Evolutionary conservation across 2,329 filamentous ascomycete species (phyloP).

Genomic region (Pseudocercospora crystallina): DNA sequence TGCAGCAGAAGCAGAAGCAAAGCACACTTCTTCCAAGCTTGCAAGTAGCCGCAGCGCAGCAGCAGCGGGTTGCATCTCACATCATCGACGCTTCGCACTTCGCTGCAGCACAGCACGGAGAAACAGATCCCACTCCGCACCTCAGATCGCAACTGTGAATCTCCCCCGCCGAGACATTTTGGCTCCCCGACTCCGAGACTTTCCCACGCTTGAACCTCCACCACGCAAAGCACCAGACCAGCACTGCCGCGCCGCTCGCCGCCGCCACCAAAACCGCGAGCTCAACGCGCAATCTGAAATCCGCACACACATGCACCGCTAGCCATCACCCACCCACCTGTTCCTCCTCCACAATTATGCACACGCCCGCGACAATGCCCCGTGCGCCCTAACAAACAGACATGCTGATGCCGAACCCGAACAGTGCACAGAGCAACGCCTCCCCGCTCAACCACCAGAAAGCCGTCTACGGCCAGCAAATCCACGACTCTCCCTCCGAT

Average conservation of each 20-base stretch:
- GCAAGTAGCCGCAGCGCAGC: too few relatives aligned
- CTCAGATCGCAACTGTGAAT: too few relatives aligned
- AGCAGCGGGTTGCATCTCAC: slow-evolving; percentile 8
- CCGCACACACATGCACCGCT: slow-evolving; percentile 1
- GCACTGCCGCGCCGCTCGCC: neutral
- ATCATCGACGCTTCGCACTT: slow-evolving; percentile 11
- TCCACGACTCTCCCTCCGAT: slow-evolving; percentile 69
- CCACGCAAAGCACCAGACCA: too few relatives aligned
- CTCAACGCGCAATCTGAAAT: neutral
- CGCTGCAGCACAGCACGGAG: neutral
- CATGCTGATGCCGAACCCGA: slow-evolving; percentile 27
- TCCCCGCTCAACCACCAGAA: slow-evolving; percentile 35
- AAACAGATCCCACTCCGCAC: too few relatives aligned
- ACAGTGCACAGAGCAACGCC: slow-evolving; percentile 26
- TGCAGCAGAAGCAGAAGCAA: too few relatives aligned
- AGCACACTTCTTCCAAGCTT: too few relatives aligned
- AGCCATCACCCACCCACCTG: neutral
- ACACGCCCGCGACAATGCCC: slow-evolving; percentile 13
- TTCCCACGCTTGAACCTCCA: slow-evolving; percentile 6
- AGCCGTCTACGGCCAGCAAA: slow-evolving; percentile 51
- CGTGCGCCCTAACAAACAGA: slow-evolving; percentile 12
- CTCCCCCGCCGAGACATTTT: slow-evolving; percentile 13
- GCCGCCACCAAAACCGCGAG: slow-evolving; percentile 8
- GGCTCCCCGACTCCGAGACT: slow-evolving; percentile 10
- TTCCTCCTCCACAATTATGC: slow-evolving; percentile 11